Conservation (phyloP, 2,329 filamentous ascomycete genomes). For the Byssochlamys sp. region DNA sequence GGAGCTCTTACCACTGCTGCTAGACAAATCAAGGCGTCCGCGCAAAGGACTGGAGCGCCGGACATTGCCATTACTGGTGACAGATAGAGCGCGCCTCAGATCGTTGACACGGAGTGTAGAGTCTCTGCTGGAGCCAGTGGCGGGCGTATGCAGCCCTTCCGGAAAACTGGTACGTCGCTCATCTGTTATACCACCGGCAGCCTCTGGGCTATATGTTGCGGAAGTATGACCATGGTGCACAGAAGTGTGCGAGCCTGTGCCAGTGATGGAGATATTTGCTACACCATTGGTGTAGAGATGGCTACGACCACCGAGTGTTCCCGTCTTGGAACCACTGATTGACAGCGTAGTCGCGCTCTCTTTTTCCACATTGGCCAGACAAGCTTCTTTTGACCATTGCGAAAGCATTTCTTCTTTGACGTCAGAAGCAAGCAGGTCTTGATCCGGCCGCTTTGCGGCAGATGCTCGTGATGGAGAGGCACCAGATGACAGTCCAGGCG, state of each 20-base stretch:
- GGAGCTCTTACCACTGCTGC: conserved; percentile 26
- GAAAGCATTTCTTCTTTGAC: conserved; percentile 67
- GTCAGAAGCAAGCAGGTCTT: conserved; percentile 53
- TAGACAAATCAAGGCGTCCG: conserved; percentile 25
- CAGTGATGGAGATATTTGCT: conserved; percentile 22
- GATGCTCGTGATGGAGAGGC: conserved; percentile 49
- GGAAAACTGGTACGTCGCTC: conserved; percentile 29
- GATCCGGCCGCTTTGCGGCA: conserved; percentile 23
- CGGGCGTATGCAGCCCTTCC: conserved; percentile 24
- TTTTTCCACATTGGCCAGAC: conserved; percentile 57
- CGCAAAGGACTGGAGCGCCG: conserved; percentile 36
- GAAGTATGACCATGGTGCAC: conserved; percentile 13
- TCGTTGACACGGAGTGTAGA: conserved; percentile 41
- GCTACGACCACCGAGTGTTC: conserved; percentile 36
- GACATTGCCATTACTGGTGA: conserved; percentile 24
- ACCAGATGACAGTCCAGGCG: conserved; percentile 56
- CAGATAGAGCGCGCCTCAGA: conserved; percentile 38
- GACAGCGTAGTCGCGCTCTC: conserved; percentile 63
- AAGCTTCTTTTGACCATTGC: conserved; percentile 69
- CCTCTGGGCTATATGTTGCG: conserved; percentile 10
- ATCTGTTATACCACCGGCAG: conserved; percentile 20
- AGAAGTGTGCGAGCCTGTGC: conserved; percentile 14
- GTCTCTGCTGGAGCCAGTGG: conserved; percentile 31
- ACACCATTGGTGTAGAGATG: conserved; percentile 20
- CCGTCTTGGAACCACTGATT: conserved; percentile 62